Base-by-base conservation (phyloP, 2,329 filamentous ascomycete species). In the Scytalidium sp. region DNA sequence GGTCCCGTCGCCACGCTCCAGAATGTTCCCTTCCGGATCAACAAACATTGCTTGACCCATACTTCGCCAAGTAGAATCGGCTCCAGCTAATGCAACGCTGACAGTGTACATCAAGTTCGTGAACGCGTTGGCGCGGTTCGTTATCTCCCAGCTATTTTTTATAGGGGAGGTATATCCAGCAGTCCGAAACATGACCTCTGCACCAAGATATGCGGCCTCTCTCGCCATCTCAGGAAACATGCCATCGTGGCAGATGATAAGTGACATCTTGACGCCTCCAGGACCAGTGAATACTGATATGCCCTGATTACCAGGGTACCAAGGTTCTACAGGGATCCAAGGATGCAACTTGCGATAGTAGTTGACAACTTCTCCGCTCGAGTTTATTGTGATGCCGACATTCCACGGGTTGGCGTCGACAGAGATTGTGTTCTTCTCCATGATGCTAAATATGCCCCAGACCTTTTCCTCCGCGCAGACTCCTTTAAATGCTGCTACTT, bases 391-490 rank as follows among this genome's bases (percentile, higher is more conserved):
- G 17, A 48, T 43, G 19, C 46, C 46, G 9, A 41, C 43, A 19
- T 48, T 48, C 46, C 46, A 48, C n/a, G 46, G 46, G 20, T 32
- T 50, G 23, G 43, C 20, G 19, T 29, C 23, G 17, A 20, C 45
- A 47, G 36, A 47, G 45, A 36, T 39, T 23, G 29, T 46, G 47
- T 54, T 36, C 32, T 36, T 36, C 44, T 64, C 61, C 60, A 64
- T 64, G 53, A 64, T 64, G 52, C 53, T 57, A 53, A 63, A 64
- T 27, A 60, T 60, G 29, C 58, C 61, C 62, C 61, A 64, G 49
- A 64, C 60, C 3, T 47, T 51, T 46, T 61, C 51, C 20, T 56
- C 29, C 19, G 50, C 51, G 52, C 61, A 64, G 4, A 57, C 58
- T 21, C 52, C 27, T 46, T 60, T 56, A 53, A 64, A 62, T 9